Evolutionary conservation across 345 rosid genomes (phyloP).

Genomic region (Iberis pinnata): DNA sequence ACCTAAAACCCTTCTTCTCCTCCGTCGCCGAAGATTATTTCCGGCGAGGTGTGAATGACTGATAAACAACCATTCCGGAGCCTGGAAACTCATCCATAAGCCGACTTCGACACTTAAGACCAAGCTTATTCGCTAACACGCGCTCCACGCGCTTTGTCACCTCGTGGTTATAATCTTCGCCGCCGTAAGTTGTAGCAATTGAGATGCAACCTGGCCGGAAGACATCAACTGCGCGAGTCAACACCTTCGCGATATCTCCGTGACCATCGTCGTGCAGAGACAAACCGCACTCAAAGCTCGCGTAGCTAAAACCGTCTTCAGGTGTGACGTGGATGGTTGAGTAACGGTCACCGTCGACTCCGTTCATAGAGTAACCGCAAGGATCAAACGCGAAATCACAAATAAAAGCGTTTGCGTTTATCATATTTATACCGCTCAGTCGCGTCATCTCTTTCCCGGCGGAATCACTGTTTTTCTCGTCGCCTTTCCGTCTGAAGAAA

Average conservation of each 20-base stretch:
- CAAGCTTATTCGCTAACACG: slow-evolving; percentile 60
- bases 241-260: slow-evolving; percentile 40
- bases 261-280: slow-evolving; percentile 48
- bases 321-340: slow-evolving; percentile 98
- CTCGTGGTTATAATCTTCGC: slow-evolving; percentile 34
- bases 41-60: slow-evolving; percentile 73
- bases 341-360: slow-evolving; percentile 79
- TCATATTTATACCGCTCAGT: slow-evolving; percentile 54
- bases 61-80: slow-evolving; percentile 60
- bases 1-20: slow-evolving; percentile 24
- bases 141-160: slow-evolving; percentile 57
- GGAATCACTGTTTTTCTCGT: slow-evolving; percentile 42
- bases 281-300: slow-evolving; percentile 71
- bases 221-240: slow-evolving; percentile 60
- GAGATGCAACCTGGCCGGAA: slow-evolving; percentile 72
- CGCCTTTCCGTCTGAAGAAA: slow-evolving; percentile 46
- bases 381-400: slow-evolving; percentile 96
- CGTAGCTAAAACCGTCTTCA: slow-evolving; percentile 92
- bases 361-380: slow-evolving; percentile 98
- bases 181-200: slow-evolving; percentile 54
- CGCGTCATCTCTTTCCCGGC: slow-evolving; percentile 78
- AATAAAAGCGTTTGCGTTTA: slow-evolving; percentile 57
- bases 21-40: slow-evolving; percentile 28
- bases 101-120: slow-evolving; percentile 67
- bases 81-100: slow-evolving; percentile 65